These are phyloP conservation scores for Chamaecyparis obtusa DNA, from an alignment of 75 land plant genomes.

Conservation along the genomic window DNA sequence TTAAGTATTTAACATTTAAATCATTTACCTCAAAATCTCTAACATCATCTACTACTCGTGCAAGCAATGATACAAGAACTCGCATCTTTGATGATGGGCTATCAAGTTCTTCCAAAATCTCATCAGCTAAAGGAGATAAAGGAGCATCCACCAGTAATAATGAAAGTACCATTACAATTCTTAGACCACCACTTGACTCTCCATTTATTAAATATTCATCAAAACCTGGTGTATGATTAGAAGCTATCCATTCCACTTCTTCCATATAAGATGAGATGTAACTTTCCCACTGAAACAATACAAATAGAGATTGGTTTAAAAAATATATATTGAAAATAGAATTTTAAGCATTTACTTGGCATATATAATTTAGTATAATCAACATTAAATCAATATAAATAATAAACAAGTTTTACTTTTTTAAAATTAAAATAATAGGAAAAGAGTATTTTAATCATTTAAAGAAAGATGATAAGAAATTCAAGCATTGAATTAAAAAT, in stretches of 20 bases:
- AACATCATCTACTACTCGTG: background rate
- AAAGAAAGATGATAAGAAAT: no score
- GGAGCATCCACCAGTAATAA: background rate
- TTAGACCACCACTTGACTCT: background rate
- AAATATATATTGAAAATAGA: no score
- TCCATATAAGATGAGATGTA: background rate
- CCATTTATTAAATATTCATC: background rate
- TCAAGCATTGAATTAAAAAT: no score
- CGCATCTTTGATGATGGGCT: background rate
- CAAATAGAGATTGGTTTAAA: no score
- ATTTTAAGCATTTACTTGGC: no score
- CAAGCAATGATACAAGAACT: background rate
- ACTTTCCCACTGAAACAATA: background rate
- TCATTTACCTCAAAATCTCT: background rate
- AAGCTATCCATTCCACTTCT: background rate
- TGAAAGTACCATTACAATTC: background rate
- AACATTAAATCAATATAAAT: no score
- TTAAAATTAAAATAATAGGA: no score
- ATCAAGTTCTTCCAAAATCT: background rate
- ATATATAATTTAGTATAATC: no score
- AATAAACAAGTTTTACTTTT: no score
- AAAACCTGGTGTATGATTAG: background rate
- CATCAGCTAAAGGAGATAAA: background rate
- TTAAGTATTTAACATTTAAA: background rate
- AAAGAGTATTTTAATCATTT: no score